A percentile compares a stretch with the other conserved stretches of the same genome.
Evolutionary conservation across 2,329 filamentous ascomycete genomes (phyloP).

Genomic region (Westerdykella aurantiaca): DNA sequence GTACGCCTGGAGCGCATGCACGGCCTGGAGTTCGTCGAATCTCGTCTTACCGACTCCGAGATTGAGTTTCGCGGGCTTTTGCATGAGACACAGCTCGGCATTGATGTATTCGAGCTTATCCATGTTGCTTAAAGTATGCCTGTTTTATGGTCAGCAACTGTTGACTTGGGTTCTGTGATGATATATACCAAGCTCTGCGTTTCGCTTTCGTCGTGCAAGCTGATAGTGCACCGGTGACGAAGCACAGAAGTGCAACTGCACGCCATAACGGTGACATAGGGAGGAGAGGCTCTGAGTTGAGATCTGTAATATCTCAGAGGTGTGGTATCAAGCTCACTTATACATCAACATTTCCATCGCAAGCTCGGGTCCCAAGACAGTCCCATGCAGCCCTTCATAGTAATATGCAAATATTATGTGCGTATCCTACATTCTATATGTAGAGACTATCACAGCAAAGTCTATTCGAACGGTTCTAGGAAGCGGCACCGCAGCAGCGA

Average conservation of each 20-base stretch:
- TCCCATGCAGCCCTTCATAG: too few relatives aligned
- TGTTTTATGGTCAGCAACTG: neutral
- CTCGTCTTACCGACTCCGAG: conserved; percentile 3
- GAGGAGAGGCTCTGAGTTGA: too few relatives aligned
- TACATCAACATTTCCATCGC: too few relatives aligned
- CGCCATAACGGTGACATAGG: neutral
- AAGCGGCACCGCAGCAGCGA: too few relatives aligned
- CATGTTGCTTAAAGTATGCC: conserved; percentile 6
- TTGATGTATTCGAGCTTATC: conserved; percentile 12
- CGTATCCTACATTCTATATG: too few relatives aligned
- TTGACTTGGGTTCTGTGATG: neutral
- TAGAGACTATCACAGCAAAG: too few relatives aligned
- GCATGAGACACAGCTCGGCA: conserved; percentile 13
- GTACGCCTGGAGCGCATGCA: conserved; percentile 5
- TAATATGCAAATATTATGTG: too few relatives aligned
- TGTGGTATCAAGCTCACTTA: too few relatives aligned
- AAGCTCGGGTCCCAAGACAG: too few relatives aligned
- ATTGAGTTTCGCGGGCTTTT: conserved; percentile 5
- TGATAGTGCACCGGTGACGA: neutral
- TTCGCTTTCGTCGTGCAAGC: conserved; percentile 1
- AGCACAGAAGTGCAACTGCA: neutral
- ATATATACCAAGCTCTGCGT: conserved; percentile 4
- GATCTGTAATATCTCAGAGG: too few relatives aligned
- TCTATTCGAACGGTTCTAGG: too few relatives aligned
- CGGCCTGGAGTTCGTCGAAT: conserved; percentile 12